phyloP scores from a whole-genome alignment of 768 basidiomycete genomes.

The Boletus barrowsii region DNA sequence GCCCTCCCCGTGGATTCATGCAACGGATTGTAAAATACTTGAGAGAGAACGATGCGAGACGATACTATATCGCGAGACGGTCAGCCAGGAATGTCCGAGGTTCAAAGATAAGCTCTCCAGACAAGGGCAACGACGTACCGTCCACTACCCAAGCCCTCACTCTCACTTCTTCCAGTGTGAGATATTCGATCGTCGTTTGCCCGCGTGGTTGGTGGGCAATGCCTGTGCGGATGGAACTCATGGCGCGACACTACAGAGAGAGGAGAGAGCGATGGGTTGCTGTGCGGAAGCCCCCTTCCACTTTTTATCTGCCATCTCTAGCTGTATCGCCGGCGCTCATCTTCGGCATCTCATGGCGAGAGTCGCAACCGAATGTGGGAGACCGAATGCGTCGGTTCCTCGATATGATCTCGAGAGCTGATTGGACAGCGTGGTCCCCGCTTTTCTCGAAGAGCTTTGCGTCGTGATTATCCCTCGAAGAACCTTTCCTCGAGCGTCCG shows the following conservation, averaged over 20 bases:
- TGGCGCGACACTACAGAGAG: neutral
- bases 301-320: conserved; percentile 12
- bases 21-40: conserved; percentile 40
- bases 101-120: neutral
- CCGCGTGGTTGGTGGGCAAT: conserved; percentile 32
- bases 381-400: neutral
- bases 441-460: no score
- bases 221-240: conserved; percentile 21
- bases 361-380: conserved; percentile 3
- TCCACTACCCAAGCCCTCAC: conserved; percentile 44
- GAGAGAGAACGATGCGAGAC: conserved; percentile 41
- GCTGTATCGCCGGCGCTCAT: conserved; percentile 4
- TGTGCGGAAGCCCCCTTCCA: neutral
- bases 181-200: conserved; percentile 23
- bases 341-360: neutral
- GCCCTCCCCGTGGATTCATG: conserved; percentile 40
- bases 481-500: conserved; percentile 1
- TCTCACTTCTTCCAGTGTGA: conserved; percentile 41
- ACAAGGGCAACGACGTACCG: conserved; percentile 27
- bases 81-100: neutral
- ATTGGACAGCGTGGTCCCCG: neutral
- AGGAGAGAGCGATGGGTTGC: neutral
- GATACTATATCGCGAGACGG: conserved; percentile 32
- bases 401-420: neutral
- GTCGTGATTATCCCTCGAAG: conserved; percentile 6